Percentiles rank a stretch among this genome's conserved stretches.
Conservation (phyloP, 1,284 basidiomycete genomes). For the Polyporus tsugae region DNA sequence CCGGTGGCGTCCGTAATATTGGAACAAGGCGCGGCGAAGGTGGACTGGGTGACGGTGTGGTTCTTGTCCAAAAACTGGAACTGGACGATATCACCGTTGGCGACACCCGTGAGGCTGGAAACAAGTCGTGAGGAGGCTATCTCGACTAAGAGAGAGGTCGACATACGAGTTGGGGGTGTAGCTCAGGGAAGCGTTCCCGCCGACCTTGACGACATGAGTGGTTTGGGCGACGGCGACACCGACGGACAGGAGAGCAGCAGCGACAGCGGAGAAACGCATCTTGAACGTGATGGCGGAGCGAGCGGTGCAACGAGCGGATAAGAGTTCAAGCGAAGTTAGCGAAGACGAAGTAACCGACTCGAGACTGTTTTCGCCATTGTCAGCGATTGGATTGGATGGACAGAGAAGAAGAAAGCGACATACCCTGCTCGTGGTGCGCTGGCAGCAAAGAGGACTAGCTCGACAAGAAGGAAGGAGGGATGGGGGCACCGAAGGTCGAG, state of each 20-base stretch:
- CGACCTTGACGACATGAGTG: constrained; percentile 53
- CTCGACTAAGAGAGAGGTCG: neutral
- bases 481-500: neutral
- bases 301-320: constrained; percentile 30
- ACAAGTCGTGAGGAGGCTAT: neutral
- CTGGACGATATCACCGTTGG: constrained; percentile 57
- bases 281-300: constrained; percentile 39
- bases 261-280: constrained; percentile 60
- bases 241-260: constrained; percentile 52
- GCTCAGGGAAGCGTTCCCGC: constrained; percentile 50
- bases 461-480: constrained; percentile 32
- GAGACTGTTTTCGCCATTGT: constrained; percentile 36
- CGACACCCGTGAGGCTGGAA: constrained; percentile 50
- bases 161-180: constrained; percentile 51
- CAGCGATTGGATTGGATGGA: constrained; percentile 4
- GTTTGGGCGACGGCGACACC: constrained; percentile 49
- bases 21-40: constrained; percentile 57
- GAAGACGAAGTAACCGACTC: constrained; percentile 43
- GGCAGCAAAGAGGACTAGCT: constrained; percentile 40
- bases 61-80: constrained; percentile 58
- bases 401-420: constrained; percentile 22
- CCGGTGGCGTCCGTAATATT: constrained; percentile 39
- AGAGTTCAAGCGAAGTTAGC: constrained; percentile 36
- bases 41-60: constrained; percentile 65
- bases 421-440: constrained; percentile 46